Base-by-base conservation (phyloP, 2,329 filamentous ascomycete genomes). In the Pochonia chlamydosporia region DNA sequence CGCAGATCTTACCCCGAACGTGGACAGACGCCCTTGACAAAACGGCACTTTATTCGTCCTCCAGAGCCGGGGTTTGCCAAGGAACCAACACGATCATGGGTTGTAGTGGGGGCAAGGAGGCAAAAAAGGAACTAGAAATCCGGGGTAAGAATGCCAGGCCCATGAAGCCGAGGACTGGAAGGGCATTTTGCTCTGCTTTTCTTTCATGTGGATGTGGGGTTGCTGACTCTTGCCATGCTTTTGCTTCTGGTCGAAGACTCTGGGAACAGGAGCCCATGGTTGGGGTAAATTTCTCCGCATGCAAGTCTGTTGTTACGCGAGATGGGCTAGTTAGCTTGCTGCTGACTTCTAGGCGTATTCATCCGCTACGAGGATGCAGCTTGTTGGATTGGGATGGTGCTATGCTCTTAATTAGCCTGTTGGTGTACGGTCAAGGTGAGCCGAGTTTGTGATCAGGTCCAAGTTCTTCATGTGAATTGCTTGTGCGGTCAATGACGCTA, bases 1-100 rank as follows among this genome's bases (percentile, higher is more conserved):
- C 25, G 41, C 41, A 43, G 41, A 43, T 43, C 26, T 43, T 43
- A 28, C 41, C 41, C 28, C 18, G 13, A 43, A 35, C 7, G 41
- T 44, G 42, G 42, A 14, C 26, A 24, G 30, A 43, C 18, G 11
- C 10, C 37, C 7, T 10, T 23, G 13, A 23, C 26, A 23, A 8
- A 24, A 6, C 26, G 26, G 40, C 18, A 21, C 11, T 43, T 21
- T 8, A 21, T 43, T 43, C 26, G 40, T 10, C 40, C 18, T 18
- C 7, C 24, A 11, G 3, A 18, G 16, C 42, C 4, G 18, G 30
- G 28, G 30, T 10, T 6, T 18, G 14, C 31, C 31, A 35, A 5
- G n/a, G n/a, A n/a, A n/a, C n/a, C n/a, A n/a, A n/a, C n/a, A n/a
- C n/a, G n/a, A n/a, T n/a, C n/a, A n/a, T 26, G 21, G 23, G 23